Conservation (phyloP, 169 alveolate genomes). For the Cryptosporidium meleagridis region DNA sequence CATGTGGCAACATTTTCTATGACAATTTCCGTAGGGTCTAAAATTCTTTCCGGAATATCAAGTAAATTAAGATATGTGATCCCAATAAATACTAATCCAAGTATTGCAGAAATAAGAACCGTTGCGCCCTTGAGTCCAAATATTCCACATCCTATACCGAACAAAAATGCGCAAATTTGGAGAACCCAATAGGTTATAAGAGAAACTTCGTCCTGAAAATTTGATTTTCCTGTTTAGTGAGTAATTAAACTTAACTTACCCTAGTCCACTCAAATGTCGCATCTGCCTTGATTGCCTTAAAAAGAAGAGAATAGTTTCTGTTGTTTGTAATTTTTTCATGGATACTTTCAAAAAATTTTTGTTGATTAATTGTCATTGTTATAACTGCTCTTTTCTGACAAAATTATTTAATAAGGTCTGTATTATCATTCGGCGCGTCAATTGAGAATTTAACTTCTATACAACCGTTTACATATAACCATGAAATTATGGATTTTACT, state of each 20-base stretch:
- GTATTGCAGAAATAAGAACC: conserved; percentile 42
- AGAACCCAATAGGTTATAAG: conserved; percentile 56
- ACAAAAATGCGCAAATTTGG: conserved; percentile 37
- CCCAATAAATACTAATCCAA: conserved; percentile 50
- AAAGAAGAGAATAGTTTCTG: conserved; percentile 18
- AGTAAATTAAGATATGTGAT: conserved; percentile 19
- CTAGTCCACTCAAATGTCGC: conserved; percentile 56
- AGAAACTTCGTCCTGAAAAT: conserved; percentile 63
- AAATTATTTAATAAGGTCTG: not conserved
- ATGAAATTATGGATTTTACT: conserved; percentile 31
- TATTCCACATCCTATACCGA: conserved; percentile 29
- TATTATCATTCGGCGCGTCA: conserved; percentile 3
- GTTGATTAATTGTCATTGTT: not conserved
- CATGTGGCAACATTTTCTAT: conserved; percentile 60
- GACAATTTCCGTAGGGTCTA: conserved; percentile 69
- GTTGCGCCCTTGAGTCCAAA: conserved; percentile 36
- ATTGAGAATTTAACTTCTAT: not conserved
- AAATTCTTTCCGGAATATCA: conserved; percentile 63
- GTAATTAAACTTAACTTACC: conserved; percentile 18
- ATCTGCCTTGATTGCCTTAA: conserved; percentile 51
- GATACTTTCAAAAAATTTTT: not conserved
- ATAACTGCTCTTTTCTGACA: not conserved
- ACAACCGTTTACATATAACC: conserved; percentile 35
- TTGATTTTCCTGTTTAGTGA: not conserved
- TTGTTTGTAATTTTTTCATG: not conserved